Conservation (phyloP, 2,329 filamentous ascomycete genomes). For the Fusarium brachygibbosum region DNA sequence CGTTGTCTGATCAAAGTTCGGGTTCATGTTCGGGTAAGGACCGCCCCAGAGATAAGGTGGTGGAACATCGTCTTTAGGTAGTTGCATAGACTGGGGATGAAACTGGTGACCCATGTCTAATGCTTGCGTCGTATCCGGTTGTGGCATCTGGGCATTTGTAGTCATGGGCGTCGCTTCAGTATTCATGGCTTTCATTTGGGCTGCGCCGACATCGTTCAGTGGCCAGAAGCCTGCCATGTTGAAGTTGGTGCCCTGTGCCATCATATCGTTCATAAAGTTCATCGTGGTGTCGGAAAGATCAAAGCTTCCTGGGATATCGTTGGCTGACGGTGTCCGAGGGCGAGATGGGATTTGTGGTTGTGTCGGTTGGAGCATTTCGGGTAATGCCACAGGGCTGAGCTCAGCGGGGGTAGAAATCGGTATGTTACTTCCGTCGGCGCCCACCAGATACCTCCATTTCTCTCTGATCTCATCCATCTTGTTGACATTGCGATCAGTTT, state of each 20-base stretch:
- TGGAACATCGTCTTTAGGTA: conserved; percentile 52
- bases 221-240: conserved; percentile 44
- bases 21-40: conserved; percentile 50
- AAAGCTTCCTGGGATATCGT: conserved; percentile 39
- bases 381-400: conserved; percentile 25
- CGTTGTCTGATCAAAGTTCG: conserved; percentile 48
- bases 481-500: conserved; percentile 62
- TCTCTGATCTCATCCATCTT: conserved; percentile 62
- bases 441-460: conserved; percentile 66
- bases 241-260: conserved; percentile 29
- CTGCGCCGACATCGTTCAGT: conserved; percentile 38
- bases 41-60: conserved; percentile 61
- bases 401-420: conserved; percentile 32
- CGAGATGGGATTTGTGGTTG: conserved; percentile 31
- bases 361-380: conserved; percentile 32
- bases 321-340: conserved; percentile 36
- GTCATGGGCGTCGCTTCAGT: conserved; percentile 6
- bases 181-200: conserved; percentile 39
- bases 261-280: conserved; percentile 47
- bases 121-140: conserved; percentile 25
- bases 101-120: conserved; percentile 23
- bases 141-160: conserved; percentile 3
- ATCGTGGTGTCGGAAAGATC: conserved; percentile 51
- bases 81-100: conserved; percentile 43
- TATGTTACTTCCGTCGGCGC: conserved; percentile 48